Percentiles rank a stretch among this genome's conserved stretches.
Conservation (phyloP, 139 green algal genomes). For the Dunaliella primolecta region DNA sequence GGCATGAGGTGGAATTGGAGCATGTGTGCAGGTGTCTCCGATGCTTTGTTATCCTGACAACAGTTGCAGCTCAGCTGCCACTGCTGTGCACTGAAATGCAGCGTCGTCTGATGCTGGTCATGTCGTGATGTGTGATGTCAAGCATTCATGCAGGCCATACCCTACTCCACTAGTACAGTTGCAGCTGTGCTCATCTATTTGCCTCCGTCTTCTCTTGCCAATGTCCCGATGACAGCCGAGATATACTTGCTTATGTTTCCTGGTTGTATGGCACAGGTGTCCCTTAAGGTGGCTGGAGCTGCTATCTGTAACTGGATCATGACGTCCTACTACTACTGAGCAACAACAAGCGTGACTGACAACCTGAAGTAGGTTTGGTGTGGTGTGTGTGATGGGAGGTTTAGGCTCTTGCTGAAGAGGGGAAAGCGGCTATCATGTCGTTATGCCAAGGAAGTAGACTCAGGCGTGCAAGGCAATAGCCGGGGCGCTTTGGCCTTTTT, state of each 20-base stretch:
- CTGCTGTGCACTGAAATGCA: not conserved
- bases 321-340: slow-evolving; percentile 60
- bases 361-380: no score
- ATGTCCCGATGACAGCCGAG: not conserved
- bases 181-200: not conserved
- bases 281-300: slow-evolving; percentile 45
- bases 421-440: no score
- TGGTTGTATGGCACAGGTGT: slow-evolving; percentile 22
- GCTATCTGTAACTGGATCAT: slow-evolving; percentile 58
- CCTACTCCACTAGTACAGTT: not conserved
- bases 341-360: not conserved
- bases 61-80: not conserved
- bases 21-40: no score
- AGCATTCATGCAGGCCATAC: not conserved
- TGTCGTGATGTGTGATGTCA: not conserved
- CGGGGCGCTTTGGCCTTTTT: not conserved
- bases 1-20: no score
- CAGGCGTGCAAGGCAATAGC: not conserved
- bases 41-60: no score
- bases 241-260: not conserved
- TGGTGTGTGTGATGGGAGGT: no score
- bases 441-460: no score
- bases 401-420: no score
- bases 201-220: not conserved
- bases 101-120: not conserved